These are phyloP conservation scores for Suillus subalutaceus DNA, from an alignment of 768 basidiomycete species.

Conservation along the genomic window DNA sequence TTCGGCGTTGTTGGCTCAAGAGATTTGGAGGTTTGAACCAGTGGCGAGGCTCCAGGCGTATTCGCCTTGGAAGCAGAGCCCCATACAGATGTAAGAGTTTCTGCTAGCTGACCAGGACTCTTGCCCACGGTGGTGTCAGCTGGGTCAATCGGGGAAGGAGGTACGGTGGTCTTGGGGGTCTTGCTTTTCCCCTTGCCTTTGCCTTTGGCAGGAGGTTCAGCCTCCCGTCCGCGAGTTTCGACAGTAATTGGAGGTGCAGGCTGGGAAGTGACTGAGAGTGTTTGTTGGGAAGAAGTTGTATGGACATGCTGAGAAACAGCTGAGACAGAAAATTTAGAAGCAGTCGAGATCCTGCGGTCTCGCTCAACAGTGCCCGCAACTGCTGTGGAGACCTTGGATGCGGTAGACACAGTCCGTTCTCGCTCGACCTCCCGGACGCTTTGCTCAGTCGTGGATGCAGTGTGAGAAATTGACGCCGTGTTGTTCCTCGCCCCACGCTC, in stretches of 20 bases:
- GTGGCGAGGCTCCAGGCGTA: constrained; percentile 34
- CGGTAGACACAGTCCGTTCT: constrained; percentile 28
- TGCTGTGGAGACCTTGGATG: constrained; percentile 29
- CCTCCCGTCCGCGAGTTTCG: constrained; percentile 17
- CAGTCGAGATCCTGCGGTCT: constrained; percentile 27
- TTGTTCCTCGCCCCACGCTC: neutral
- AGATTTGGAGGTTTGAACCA: constrained; percentile 26
- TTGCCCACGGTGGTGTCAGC: constrained; percentile 41
- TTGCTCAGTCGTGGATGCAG: constrained; percentile 8
- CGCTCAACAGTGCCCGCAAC: constrained; percentile 23
- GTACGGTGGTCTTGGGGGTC: constrained; percentile 25
- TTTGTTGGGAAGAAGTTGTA: constrained; percentile 21
- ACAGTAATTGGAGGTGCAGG: neutral
- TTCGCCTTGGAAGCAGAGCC: constrained; percentile 37
- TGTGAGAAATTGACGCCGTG: constrained; percentile 10
- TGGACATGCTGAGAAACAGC: constrained; percentile 1
- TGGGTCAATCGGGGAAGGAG: constrained; percentile 34
- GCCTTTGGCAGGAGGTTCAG: constrained; percentile 25
- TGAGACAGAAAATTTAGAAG: constrained; percentile 47
- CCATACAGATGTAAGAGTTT: constrained; percentile 53
- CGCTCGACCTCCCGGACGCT: constrained; percentile 28
- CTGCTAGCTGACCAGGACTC: constrained; percentile 41
- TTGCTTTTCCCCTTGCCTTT: constrained; percentile 22
- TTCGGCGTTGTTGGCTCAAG: constrained; percentile 25
- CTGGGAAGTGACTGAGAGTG: neutral